A percentile compares a stretch with the other conserved stretches of the same genome.
Conservation (phyloP, 2,329 filamentous ascomycete genomes). For the Hypoxylon sp. region DNA sequence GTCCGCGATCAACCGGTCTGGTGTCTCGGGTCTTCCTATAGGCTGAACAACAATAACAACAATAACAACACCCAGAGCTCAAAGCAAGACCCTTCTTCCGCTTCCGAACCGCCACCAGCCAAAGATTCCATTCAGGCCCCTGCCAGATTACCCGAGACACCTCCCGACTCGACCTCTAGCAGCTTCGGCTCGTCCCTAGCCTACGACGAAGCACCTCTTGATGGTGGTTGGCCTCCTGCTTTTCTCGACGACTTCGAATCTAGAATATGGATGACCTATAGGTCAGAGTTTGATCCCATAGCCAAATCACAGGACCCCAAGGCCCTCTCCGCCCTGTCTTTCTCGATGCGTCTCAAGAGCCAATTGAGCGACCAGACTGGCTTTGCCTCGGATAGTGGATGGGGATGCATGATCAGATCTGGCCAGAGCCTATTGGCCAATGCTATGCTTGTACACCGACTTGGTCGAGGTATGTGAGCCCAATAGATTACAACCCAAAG, state of each 20-base stretch:
- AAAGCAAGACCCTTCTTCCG: slow-evolving; percentile 37
- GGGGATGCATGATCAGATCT: slow-evolving; percentile 99
- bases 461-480: slow-evolving; percentile 79
- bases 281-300: slow-evolving; percentile 88
- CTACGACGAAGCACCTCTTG: slow-evolving; percentile 62
- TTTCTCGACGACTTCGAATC: slow-evolving; percentile 96
- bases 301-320: slow-evolving; percentile 82
- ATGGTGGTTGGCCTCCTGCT: slow-evolving; percentile 81
- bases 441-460: slow-evolving; percentile 76
- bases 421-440: slow-evolving; percentile 95
- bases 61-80: slow-evolving; percentile 49
- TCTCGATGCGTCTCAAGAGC: slow-evolving; percentile 86
- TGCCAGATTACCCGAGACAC: slow-evolving; percentile 60
- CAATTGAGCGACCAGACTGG: slow-evolving; percentile 83
- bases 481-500: not conserved
- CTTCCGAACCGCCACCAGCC: slow-evolving; percentile 41
- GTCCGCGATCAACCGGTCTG: slow-evolving; percentile 79
- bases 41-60: slow-evolving; percentile 51
- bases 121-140: slow-evolving; percentile 37
- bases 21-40: slow-evolving; percentile 78
- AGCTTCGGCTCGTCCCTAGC: slow-evolving; percentile 68
- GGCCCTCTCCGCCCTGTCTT: slow-evolving; percentile 79
- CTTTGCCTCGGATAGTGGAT: slow-evolving; percentile 94
- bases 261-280: slow-evolving; percentile 95
- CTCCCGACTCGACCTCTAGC: slow-evolving; percentile 65